Conservation (phyloP, 1,284 basidiomycete species). For the Kalmanozyma brasiliensis region DNA sequence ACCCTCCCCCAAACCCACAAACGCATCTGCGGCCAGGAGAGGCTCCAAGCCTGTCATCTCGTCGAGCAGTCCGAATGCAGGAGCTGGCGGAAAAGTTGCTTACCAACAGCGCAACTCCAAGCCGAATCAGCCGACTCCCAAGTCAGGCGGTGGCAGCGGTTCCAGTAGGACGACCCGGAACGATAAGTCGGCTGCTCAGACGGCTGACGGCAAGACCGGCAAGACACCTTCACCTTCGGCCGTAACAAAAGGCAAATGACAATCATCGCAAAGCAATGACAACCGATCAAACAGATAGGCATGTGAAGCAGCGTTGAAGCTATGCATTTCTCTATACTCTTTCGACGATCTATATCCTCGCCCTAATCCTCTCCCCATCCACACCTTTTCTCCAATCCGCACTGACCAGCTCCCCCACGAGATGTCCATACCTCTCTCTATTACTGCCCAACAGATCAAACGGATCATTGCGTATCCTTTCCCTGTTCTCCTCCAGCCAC, state of each 20-base stretch:
- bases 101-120: conserved; percentile 2
- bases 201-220: neutral
- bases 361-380: no score
- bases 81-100: neutral
- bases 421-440: conserved; percentile 12
- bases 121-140: no score
- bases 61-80: no score
- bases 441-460: conserved; percentile 44
- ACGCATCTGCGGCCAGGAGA: neutral
- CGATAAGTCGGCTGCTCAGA: conserved; percentile 3
- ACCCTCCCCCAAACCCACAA: neutral
- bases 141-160: no score
- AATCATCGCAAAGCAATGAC: no score
- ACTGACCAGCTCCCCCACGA: conserved; percentile 13
- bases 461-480: conserved; percentile 35
- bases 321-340: no score
- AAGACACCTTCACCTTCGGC: neutral
- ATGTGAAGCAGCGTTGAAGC: neutral
- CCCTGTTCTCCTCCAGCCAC: conserved; percentile 28
- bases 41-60: neutral
- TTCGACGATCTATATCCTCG: no score
- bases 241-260: neutral
- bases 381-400: conserved; percentile 4
- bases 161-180: conserved; percentile 2
- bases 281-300: no score